A percentile compares a stretch with the other conserved stretches of the same genome.
These are phyloP conservation scores for Lablab purpureus DNA, from an alignment of 306 rosid species.

Conservation along the genomic window DNA sequence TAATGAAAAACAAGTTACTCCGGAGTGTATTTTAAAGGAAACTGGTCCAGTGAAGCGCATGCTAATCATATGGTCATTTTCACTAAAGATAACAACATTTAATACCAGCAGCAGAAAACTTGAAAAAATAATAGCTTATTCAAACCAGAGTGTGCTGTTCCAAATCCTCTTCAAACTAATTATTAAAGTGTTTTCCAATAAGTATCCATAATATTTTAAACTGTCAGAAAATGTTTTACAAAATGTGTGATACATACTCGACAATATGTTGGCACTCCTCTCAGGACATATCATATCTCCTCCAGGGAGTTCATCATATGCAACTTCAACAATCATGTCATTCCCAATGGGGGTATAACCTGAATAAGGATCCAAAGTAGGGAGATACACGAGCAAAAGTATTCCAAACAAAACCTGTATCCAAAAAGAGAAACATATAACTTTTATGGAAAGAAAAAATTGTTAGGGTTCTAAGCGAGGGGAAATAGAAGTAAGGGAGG, in stretches of 20 bases:
- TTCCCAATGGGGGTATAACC: slow-evolving; percentile 70
- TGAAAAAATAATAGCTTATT: slow-evolving; percentile 25
- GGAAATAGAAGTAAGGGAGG: slow-evolving; percentile 24
- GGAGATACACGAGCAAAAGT: slow-evolving; percentile 74
- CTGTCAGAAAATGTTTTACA: slow-evolving; percentile 27
- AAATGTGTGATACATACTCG: slow-evolving; percentile 66
- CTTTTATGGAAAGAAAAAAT: slow-evolving; percentile 10
- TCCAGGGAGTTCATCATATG: slow-evolving; percentile 86
- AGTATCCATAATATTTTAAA: slow-evolving; percentile 16
- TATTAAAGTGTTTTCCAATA: slow-evolving; percentile 7
- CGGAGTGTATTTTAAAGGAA: slow-evolving; percentile 18
- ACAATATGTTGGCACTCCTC: slow-evolving; percentile 64
- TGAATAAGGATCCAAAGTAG: slow-evolving; percentile 88
- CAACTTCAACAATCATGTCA: slow-evolving; percentile 68
- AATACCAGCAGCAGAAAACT: not conserved
- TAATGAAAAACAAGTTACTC: slow-evolving; percentile 38
- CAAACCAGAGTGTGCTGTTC: slow-evolving; percentile 20
- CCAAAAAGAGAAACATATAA: slow-evolving; percentile 41
- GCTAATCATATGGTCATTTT: slow-evolving; percentile 29
- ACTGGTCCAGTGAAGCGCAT: slow-evolving; percentile 20
- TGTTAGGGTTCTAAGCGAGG: slow-evolving; percentile 20
- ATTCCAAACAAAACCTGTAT: slow-evolving; percentile 86
- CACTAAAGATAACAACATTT: slow-evolving; percentile 24
- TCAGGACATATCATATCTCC: slow-evolving; percentile 90
- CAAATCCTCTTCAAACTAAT: not conserved